phyloP scores from a whole-genome alignment of 164 flowering plant species.

The Magnolia sinica region DNA sequence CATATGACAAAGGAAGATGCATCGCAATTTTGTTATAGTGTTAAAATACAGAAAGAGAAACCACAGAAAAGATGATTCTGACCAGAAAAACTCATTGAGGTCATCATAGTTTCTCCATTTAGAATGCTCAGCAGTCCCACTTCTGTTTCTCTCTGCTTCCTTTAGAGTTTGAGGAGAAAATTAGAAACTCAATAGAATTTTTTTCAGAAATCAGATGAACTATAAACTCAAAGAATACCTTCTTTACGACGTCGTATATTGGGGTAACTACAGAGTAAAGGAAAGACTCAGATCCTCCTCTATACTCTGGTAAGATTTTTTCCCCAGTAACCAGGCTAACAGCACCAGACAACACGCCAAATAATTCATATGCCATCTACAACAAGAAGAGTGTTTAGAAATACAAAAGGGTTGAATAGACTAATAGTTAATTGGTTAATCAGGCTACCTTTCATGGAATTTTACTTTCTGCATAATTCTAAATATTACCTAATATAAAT shows the following conservation, averaged over 20 bases:
- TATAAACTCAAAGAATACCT: slow-evolving; percentile 43
- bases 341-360: slow-evolving; percentile 60
- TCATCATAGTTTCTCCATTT: slow-evolving; percentile 98
- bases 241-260: slow-evolving; percentile 62
- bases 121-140: slow-evolving; percentile 78
- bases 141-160: slow-evolving; percentile 79
- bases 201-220: background rate
- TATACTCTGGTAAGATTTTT: slow-evolving; percentile 59
- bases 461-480: background rate
- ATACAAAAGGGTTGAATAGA: background rate
- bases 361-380: slow-evolving; percentile 94
- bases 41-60: slow-evolving; percentile 1
- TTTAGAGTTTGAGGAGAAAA: slow-evolving; percentile 27
- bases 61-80: slow-evolving; percentile 6
- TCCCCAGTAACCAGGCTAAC: slow-evolving; percentile 53
- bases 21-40: background rate
- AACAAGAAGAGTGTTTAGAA: slow-evolving; percentile 1
- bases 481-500: background rate
- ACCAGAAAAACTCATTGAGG: slow-evolving; percentile 96
- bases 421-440: background rate
- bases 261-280: slow-evolving; percentile 75
- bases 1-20: background rate
- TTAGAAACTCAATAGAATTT: slow-evolving; percentile 20
- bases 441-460: background rate
- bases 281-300: slow-evolving; percentile 69